Evolutionary conservation across 1,284 basidiomycete species (phyloP).

Genomic region (Ustilago xerochloae): DNA sequence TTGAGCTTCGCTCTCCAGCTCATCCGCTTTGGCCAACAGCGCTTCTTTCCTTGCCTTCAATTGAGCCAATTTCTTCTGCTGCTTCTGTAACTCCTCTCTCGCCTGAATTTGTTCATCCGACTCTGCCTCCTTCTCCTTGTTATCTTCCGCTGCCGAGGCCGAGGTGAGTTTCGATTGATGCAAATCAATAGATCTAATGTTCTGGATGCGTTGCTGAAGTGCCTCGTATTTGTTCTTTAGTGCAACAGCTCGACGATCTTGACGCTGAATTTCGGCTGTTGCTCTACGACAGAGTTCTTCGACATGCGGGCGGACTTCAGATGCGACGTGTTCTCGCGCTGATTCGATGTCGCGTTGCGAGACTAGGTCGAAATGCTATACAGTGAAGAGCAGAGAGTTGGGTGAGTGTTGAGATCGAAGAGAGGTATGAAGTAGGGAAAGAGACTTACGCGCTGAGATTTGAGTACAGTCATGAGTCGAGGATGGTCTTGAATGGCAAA

Average conservation of each 20-base stretch:
- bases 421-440: neutral
- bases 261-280: conserved; percentile 27
- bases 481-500: conserved; percentile 48
- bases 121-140: neutral
- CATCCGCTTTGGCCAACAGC: conserved; percentile 23
- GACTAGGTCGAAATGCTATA: conserved; percentile 44
- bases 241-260: conserved; percentile 33
- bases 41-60: conserved; percentile 18
- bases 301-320: conserved; percentile 44
- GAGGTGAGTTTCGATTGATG: conserved; percentile 38
- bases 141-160: neutral
- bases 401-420: neutral
- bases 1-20: conserved; percentile 16
- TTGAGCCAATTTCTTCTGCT: neutral
- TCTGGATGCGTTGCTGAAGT: conserved; percentile 29
- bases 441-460: conserved; percentile 37
- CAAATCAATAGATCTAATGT: conserved; percentile 29
- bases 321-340: conserved; percentile 38
- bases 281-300: conserved; percentile 42
- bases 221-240: conserved; percentile 38
- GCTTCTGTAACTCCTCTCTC: conserved; percentile 7
- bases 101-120: neutral
- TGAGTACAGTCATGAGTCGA: conserved; percentile 46
- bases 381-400: neutral
- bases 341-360: conserved; percentile 35